A percentile compares a stretch with the other conserved stretches of the same genome.
These are phyloP conservation scores for Skeletonema menzelii DNA, from an alignment of 108 stramenopile species.

Conservation along the genomic window DNA sequence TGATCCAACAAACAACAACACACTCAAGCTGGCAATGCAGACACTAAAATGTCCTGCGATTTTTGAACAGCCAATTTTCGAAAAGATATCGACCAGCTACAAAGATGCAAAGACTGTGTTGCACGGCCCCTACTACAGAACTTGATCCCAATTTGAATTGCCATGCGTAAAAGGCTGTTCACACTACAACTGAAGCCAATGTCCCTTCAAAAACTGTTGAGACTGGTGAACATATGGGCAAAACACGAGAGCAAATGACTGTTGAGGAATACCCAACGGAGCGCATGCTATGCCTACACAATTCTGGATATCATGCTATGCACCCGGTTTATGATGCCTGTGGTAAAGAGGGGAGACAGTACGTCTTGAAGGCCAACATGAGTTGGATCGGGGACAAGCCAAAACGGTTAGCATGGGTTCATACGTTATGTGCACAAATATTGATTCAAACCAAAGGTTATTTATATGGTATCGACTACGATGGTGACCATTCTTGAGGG, in stretches of 20 bases:
- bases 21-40: background rate
- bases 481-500: too few species aligned
- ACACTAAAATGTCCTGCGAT: background rate
- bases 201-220: slow-evolving; percentile 38
- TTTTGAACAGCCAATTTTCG: background rate
- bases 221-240: slow-evolving; percentile 13
- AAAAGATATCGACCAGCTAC: slow-evolving; percentile 18
- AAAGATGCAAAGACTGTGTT: slow-evolving; percentile 44
- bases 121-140: slow-evolving; percentile 4
- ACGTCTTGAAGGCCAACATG: slow-evolving; percentile 13
- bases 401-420: slow-evolving; percentile 52
- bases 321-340: slow-evolving; percentile 54
- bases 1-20: background rate
- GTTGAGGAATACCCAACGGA: slow-evolving; percentile 49
- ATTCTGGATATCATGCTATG: slow-evolving; percentile 57
- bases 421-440: slow-evolving; percentile 47
- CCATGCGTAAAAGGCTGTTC: slow-evolving; percentile 52
- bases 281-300: slow-evolving; percentile 49
- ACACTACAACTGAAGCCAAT: slow-evolving; percentile 31
- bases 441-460: slow-evolving; percentile 21
- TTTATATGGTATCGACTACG: slow-evolving; percentile 39
- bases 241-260: slow-evolving; percentile 19
- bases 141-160: slow-evolving; percentile 48
- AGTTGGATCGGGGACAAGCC: slow-evolving; percentile 12
- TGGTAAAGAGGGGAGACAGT: slow-evolving; percentile 45